These are phyloP conservation scores for Ceratocystis papillata DNA, from an alignment of 2,329 filamentous ascomycete species.

Conservation along the genomic window DNA sequence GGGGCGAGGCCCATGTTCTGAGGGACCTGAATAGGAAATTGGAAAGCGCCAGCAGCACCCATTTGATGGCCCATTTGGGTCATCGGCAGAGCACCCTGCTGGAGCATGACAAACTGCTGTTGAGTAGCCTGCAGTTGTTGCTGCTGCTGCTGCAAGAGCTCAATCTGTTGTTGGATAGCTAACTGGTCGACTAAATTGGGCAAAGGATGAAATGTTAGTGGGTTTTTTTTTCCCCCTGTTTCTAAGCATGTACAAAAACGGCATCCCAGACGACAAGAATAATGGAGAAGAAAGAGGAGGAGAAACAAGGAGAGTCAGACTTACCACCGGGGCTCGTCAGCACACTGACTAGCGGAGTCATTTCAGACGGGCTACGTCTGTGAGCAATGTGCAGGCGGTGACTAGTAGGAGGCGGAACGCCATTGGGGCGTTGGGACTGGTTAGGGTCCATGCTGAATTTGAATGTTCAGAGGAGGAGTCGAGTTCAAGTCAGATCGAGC, in stretches of 20 bases:
- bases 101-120: slow-evolving; percentile 96
- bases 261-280: not conserved
- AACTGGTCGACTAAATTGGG: slow-evolving; percentile 73
- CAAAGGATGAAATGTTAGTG: slow-evolving; percentile 3
- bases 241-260: not conserved
- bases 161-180: slow-evolving; percentile 95
- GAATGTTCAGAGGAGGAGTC: not conserved
- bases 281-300: not conserved
- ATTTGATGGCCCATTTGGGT: slow-evolving; percentile 58
- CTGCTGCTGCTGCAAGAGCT: slow-evolving; percentile 92
- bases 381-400: slow-evolving; percentile 95
- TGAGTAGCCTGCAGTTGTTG: slow-evolving; percentile 94
- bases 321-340: slow-evolving; percentile 55
- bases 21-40: slow-evolving; percentile 70
- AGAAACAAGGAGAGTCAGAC: slow-evolving; percentile 30
- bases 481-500: slow-evolving; percentile 29
- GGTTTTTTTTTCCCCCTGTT: not conserved
- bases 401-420: slow-evolving; percentile 63
- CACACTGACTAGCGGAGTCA: slow-evolving; percentile 96
- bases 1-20: slow-evolving; percentile 59
- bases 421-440: slow-evolving; percentile 37
- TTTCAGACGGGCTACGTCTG: slow-evolving; percentile 89
- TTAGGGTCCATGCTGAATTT: slow-evolving; percentile 48
- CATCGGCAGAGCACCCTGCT: slow-evolving; percentile 81
- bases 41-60: slow-evolving; percentile 74